A percentile compares a stretch with the other conserved stretches of the same genome.
Conservation (phyloP, 169 alveolate species). For the Cystoisospora suis region DNA sequence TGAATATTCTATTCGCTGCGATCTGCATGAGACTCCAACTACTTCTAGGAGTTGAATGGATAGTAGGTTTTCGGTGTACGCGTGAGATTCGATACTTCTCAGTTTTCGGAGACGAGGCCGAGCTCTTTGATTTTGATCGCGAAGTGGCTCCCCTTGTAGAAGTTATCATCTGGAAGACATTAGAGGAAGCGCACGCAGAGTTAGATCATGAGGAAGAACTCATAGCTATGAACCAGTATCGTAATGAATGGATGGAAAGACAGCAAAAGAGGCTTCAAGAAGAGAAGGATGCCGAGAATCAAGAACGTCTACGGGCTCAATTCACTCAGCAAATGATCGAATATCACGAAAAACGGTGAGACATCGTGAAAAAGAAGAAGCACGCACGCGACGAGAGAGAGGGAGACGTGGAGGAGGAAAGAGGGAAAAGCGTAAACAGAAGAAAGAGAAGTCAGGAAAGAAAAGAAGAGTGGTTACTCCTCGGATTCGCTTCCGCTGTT, state of each 20-base stretch:
- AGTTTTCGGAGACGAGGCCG: background rate
- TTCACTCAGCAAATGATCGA: background rate
- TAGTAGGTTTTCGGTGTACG: too few species aligned
- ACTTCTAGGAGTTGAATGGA: too few species aligned
- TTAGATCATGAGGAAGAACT: background rate
- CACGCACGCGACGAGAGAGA: too few species aligned
- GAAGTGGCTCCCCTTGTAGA: constrained; percentile 6
- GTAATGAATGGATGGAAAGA: background rate
- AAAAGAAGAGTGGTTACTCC: too few species aligned
- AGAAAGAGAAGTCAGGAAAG: too few species aligned
- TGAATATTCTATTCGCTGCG: too few species aligned
- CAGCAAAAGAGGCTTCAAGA: background rate
- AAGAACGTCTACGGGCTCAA: background rate
- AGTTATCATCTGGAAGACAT: background rate
- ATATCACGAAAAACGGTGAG: background rate
- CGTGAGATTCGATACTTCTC: background rate
- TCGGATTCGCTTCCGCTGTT: too few species aligned
- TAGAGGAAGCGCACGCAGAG: constrained; percentile 3
- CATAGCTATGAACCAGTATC: background rate
- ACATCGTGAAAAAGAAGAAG: background rate
- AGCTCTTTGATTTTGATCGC: background rate
- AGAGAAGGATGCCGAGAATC: background rate
- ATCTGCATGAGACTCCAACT: too few species aligned
- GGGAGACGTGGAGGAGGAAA: too few species aligned
- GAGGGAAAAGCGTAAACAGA: too few species aligned